Conservation (phyloP, 2,329 filamentous ascomycete genomes). For the Neopestalotiopsis rosae region DNA sequence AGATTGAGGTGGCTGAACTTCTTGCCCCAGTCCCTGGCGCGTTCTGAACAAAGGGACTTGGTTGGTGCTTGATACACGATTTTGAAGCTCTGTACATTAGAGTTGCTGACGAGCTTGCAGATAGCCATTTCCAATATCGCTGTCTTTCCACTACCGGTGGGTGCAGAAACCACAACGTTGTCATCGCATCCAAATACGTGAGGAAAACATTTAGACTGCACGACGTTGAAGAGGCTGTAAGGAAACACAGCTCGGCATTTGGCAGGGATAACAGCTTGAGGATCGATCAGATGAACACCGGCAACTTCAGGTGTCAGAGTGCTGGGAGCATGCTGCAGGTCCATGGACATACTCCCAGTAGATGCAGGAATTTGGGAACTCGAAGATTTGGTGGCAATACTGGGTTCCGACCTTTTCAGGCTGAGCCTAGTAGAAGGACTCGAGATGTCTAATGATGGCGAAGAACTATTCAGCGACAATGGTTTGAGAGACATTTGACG, state of each 20-base stretch:
- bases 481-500: slow-evolving; percentile 21
- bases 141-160: slow-evolving; percentile 87
- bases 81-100: slow-evolving; percentile 69
- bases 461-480: slow-evolving; percentile 27
- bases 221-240: slow-evolving; percentile 78
- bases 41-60: slow-evolving; percentile 81
- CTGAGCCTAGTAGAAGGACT: slow-evolving; percentile 35
- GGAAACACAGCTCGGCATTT: slow-evolving; percentile 72
- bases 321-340: slow-evolving; percentile 31
- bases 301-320: slow-evolving; percentile 41
- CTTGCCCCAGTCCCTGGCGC: slow-evolving; percentile 75
- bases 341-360: slow-evolving; percentile 25
- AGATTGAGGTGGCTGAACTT: slow-evolving; percentile 75
- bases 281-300: slow-evolving; percentile 45
- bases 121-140: slow-evolving; percentile 82
- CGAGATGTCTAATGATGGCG: slow-evolving; percentile 30
- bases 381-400: slow-evolving; percentile 20
- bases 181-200: slow-evolving; percentile 69
- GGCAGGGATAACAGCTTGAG: slow-evolving; percentile 66
- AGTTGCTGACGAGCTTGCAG: slow-evolving; percentile 68
- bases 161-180: slow-evolving; percentile 81
- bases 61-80: slow-evolving; percentile 86
- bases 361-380: slow-evolving; percentile 20
- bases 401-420: slow-evolving; percentile 23
- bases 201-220: slow-evolving; percentile 81